phyloP scores from a whole-genome alignment of 2,329 filamentous ascomycete genomes.

The Ceratocystis albifundus region DNA sequence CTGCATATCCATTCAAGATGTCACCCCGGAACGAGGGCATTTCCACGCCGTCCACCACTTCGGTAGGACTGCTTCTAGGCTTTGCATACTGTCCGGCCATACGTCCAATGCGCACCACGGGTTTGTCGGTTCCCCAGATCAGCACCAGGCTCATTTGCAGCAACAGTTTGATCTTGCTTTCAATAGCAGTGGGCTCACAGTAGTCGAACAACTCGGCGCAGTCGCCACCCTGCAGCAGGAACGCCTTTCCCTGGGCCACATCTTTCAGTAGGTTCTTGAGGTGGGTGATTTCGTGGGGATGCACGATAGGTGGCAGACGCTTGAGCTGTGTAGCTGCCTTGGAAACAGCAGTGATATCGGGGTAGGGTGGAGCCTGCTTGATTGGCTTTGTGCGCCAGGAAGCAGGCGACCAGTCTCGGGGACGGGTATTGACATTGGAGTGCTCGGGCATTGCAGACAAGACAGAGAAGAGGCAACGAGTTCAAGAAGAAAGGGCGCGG shows the following conservation, averaged over 20 bases:
- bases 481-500: background rate
- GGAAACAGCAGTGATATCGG: slow-evolving; percentile 47
- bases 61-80: slow-evolving; percentile 77
- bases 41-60: slow-evolving; percentile 65
- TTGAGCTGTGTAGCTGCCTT: slow-evolving; percentile 53
- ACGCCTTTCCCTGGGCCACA: slow-evolving; percentile 81
- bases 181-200: slow-evolving; percentile 77
- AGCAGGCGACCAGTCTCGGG: slow-evolving; percentile 42
- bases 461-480: background rate
- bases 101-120: slow-evolving; percentile 83
- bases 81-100: slow-evolving; percentile 99
- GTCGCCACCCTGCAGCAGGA: slow-evolving; percentile 90
- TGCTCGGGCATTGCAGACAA: background rate
- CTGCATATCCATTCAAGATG: slow-evolving; percentile 79
- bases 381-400: slow-evolving; percentile 71
- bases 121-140: slow-evolving; percentile 72
- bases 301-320: slow-evolving; percentile 64
- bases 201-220: slow-evolving; percentile 97
- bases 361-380: slow-evolving; percentile 62
- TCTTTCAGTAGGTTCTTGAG: slow-evolving; percentile 70
- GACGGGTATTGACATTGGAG: background rate
- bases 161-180: slow-evolving; percentile 92
- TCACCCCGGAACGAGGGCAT: slow-evolving; percentile 89
- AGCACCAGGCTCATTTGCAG: slow-evolving; percentile 94
- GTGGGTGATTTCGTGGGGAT: slow-evolving; percentile 65